Conservation (phyloP, 495 filamentous ascomycete species). For the Penicillium cataractarum region DNA sequence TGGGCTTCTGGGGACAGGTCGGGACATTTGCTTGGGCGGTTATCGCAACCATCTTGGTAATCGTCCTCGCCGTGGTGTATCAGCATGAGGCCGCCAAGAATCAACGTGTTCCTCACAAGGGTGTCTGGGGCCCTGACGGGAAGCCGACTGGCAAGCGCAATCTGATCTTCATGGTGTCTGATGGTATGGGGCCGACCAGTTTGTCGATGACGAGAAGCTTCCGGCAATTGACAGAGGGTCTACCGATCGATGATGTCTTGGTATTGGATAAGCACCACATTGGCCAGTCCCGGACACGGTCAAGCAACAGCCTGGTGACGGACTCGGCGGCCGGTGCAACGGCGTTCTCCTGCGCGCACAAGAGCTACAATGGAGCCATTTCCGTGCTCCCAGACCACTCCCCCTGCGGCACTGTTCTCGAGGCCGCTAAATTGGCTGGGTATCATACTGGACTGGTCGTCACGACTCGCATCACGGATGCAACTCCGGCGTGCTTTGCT, state of each 20-base stretch:
- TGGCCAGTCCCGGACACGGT: conserved; percentile 85
- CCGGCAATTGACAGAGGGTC: conserved; percentile 67
- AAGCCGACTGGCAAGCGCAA: conserved; percentile 79
- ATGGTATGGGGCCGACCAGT: conserved; percentile 96
- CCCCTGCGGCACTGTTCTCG: conserved; percentile 91
- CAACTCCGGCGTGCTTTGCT: conserved; percentile 95
- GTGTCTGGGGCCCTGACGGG: conserved; percentile 44
- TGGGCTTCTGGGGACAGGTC: conserved; percentile 67
- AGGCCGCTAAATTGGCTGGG: conserved; percentile 88
- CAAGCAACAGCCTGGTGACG: conserved; percentile 78
- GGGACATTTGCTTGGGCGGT: conserved; percentile 85
- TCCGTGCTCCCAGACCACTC: conserved; percentile 80
- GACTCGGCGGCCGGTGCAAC: conserved; percentile 96
- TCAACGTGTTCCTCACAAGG: conserved; percentile 24
- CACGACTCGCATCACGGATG: conserved; percentile 93
- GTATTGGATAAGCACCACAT: conserved; percentile 84
- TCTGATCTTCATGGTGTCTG: conserved; percentile 97
- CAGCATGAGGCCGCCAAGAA: conserved; percentile 60
- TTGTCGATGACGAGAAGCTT: conserved; percentile 83
- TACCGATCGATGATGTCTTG: conserved; percentile 71
- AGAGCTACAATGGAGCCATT: conserved; percentile 97
- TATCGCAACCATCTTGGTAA: conserved; percentile 77
- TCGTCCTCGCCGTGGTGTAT: conserved; percentile 73
- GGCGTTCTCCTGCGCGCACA: conserved; percentile 87
- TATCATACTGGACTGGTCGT: conserved; percentile 95